Evolutionary conservation across 1,139 yeast species (phyloP).

Genomic region (Ogataea hybrid): DNA sequence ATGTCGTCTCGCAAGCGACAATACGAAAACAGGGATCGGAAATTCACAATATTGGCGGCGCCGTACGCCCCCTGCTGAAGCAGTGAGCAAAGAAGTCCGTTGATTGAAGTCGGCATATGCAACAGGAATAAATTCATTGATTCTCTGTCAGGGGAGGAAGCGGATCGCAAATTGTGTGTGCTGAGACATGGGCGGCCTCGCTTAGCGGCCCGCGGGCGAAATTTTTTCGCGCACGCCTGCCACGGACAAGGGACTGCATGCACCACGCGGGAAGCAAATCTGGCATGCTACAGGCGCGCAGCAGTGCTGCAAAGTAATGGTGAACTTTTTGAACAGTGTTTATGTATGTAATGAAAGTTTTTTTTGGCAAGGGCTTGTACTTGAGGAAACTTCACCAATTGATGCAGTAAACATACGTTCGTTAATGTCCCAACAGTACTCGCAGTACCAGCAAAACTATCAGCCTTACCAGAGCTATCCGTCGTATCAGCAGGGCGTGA

Average conservation of each 20-base stretch:
- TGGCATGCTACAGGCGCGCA: constrained; percentile 12
- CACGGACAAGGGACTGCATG: constrained; percentile 7
- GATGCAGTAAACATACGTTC: constrained; percentile 4
- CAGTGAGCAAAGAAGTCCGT: neutral
- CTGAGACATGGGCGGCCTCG: neutral
- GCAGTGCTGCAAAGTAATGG: constrained; percentile 9
- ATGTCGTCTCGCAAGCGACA: neutral
- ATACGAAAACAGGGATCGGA: neutral
- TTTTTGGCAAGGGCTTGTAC: constrained; percentile 2
- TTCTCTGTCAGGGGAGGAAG: neutral
- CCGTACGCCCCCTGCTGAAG: too few relatives aligned
- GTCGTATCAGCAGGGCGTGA: constrained; percentile 9
- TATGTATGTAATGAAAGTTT: constrained; percentile 10
- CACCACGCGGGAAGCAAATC: constrained; percentile 11
- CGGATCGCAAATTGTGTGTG: neutral
- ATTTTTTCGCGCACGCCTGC: constrained; percentile 3
- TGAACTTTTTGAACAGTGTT: constrained; percentile 5
- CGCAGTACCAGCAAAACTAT: constrained; percentile 18
- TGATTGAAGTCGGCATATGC: neutral
- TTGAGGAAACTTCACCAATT: neutral
- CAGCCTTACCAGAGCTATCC: constrained; percentile 16
- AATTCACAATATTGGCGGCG: neutral
- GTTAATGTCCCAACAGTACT: constrained; percentile 17
- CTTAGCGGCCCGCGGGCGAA: neutral
- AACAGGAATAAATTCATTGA: neutral